Conservation (phyloP, 1,284 basidiomycete species). For the Thecaphora frezii region DNA sequence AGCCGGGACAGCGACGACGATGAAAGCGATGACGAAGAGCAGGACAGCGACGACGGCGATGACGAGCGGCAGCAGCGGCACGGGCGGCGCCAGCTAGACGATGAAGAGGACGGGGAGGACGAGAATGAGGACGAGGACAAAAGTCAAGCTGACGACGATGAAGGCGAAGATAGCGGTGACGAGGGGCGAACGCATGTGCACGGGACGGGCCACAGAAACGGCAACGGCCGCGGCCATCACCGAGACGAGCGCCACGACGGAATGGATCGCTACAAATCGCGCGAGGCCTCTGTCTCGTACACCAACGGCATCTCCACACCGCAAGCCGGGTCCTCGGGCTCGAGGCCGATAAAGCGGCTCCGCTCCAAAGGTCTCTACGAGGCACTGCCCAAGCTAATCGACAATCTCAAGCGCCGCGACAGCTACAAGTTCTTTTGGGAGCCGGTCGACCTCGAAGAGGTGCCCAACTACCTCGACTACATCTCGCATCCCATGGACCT, state of each 20-base stretch:
- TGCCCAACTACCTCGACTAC: conserved; percentile 71
- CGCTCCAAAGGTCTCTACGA: conserved; percentile 37
- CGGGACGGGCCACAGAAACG: too few relatives aligned
- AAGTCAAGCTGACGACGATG: too few relatives aligned
- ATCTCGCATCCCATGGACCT: conserved; percentile 79
- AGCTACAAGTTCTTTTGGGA: conserved; percentile 79
- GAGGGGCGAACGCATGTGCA: too few relatives aligned
- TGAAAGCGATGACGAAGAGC: conserved; percentile 2
- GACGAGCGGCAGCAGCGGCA: too few relatives aligned
- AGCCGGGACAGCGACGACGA: conserved; percentile 2
- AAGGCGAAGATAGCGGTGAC: too few relatives aligned
- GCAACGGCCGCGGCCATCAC: too few relatives aligned
- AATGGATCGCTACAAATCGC: too few relatives aligned
- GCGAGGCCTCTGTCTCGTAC: too few relatives aligned
- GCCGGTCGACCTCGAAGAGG: conserved; percentile 69
- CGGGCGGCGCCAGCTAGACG: too few relatives aligned
- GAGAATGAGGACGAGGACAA: conserved; percentile 1
- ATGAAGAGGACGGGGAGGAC: not conserved
- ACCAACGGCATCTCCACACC: too few relatives aligned
- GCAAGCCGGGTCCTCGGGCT: too few relatives aligned
- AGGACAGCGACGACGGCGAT: not conserved
- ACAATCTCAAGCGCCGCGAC: conserved; percentile 66
- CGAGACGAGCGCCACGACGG: too few relatives aligned
- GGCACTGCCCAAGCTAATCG: conserved; percentile 36
- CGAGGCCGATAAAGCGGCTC: conserved; percentile 27